Evolutionary conservation across 306 rosid genomes (phyloP).

Genomic region (Pueraria montana): DNA sequence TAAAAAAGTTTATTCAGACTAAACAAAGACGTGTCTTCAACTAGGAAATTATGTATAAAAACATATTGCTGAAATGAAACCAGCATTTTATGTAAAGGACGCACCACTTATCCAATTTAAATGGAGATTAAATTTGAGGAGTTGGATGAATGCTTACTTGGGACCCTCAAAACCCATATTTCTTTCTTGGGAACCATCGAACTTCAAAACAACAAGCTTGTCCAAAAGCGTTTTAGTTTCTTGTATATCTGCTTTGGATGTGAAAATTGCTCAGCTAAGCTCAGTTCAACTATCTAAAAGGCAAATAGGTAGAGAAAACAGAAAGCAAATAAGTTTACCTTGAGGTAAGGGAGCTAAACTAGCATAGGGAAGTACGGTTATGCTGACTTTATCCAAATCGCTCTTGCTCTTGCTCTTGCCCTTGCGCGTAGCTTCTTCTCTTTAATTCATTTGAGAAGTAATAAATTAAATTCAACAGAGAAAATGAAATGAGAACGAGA

Average conservation of each 20-base stretch:
- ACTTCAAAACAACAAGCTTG: conserved; percentile 78
- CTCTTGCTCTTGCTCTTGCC: background rate
- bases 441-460: conserved; percentile 28
- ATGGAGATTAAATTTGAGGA: conserved; percentile 3
- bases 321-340: conserved; percentile 55
- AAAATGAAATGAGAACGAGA: too few relatives aligned
- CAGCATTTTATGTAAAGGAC: background rate
- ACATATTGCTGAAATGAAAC: too few relatives aligned
- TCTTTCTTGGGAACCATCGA: conserved; percentile 57
- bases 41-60: too few relatives aligned
- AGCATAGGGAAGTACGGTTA: conserved; percentile 65
- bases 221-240: conserved; percentile 70
- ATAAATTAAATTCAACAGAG: too few relatives aligned
- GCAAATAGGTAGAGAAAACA: conserved; percentile 3
- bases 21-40: too few relatives aligned
- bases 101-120: too few relatives aligned
- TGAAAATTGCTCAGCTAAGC: background rate
- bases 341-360: conserved; percentile 55
- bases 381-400: conserved; percentile 49
- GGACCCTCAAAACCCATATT: conserved; percentile 65
- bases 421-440: conserved; percentile 51
- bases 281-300: background rate
- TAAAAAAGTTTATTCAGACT: too few relatives aligned
- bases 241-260: conserved; percentile 53
- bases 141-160: conserved; percentile 60